Evolutionary conservation across 2,329 filamentous ascomycete genomes (phyloP).

Genomic region (Botrytis aclada): DNA sequence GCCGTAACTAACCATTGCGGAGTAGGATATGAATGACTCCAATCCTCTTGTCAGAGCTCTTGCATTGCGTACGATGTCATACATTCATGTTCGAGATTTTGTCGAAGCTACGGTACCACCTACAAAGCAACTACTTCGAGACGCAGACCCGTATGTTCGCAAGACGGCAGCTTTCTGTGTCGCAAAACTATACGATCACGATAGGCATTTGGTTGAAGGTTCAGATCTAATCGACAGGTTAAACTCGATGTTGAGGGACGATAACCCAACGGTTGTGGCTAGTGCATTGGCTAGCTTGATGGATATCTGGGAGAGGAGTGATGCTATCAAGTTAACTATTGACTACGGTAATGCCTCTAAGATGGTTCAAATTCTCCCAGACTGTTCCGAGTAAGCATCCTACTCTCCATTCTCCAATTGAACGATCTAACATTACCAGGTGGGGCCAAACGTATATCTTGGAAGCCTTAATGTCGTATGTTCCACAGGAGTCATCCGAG

Average conservation of each 20-base stretch:
- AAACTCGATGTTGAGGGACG: slow-evolving; percentile 85
- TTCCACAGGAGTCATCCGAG: slow-evolving; percentile 86
- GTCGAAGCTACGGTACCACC: slow-evolving; percentile 86
- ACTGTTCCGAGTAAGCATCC: slow-evolving; percentile 84
- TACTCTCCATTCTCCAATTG: not conserved
- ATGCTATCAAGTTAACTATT: slow-evolving; percentile 96
- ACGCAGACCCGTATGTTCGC: slow-evolving; percentile 90
- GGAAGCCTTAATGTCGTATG: slow-evolving; percentile 95
- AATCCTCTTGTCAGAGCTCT: slow-evolving; percentile 92
- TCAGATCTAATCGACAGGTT: slow-evolving; percentile 91
- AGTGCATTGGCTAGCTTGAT: slow-evolving; percentile 87
- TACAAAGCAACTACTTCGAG: slow-evolving; percentile 77
- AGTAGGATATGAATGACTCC: slow-evolving; percentile 83
- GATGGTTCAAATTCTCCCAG: slow-evolving; percentile 91
- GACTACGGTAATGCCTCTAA: slow-evolving; percentile 97
- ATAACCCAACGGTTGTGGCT: slow-evolving; percentile 96
- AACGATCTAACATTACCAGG: slow-evolving; percentile 45
- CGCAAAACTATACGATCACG: slow-evolving; percentile 96
- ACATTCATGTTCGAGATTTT: slow-evolving; percentile 94
- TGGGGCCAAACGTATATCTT: slow-evolving; percentile 99
- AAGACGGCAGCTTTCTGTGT: slow-evolving; percentile 97
- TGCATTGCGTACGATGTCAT: slow-evolving; percentile 91
- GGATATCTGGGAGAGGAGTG: slow-evolving; percentile 98
- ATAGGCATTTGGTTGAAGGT: slow-evolving; percentile 80
- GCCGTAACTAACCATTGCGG: not conserved